Evolutionary conservation across 148 eudicot species (phyloP).

Genomic region (Simmondsia chinensis): DNA sequence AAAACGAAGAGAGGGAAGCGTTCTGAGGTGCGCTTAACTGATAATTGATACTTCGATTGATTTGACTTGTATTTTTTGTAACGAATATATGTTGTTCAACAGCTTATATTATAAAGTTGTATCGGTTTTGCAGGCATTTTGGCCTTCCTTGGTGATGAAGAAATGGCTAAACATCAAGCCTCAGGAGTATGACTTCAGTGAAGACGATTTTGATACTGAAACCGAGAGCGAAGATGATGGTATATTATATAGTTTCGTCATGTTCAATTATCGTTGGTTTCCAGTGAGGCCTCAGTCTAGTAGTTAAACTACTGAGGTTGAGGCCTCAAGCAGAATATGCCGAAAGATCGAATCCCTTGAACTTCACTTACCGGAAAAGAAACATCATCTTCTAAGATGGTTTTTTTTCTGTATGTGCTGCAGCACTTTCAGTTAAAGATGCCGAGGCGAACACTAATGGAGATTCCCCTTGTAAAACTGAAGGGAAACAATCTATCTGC

Average conservation of each 20-base stretch:
- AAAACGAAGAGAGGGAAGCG: slow-evolving; percentile 45
- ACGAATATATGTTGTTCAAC: too few relatives aligned
- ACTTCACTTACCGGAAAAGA: too few relatives aligned
- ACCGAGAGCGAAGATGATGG: slow-evolving; percentile 89
- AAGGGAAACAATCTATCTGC: slow-evolving; percentile 22
- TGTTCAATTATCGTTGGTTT: background rate
- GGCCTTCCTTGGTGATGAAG: slow-evolving; percentile 91
- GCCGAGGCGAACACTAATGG: slow-evolving; percentile 18
- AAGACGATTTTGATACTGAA: slow-evolving; percentile 85
- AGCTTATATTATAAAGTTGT: too few relatives aligned
- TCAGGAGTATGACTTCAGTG: slow-evolving; percentile 71
- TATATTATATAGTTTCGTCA: slow-evolving; percentile 9
- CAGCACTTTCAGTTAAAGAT: slow-evolving; percentile 42
- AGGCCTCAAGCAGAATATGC: too few relatives aligned
- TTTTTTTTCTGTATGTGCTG: background rate
- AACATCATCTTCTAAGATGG: slow-evolving; percentile 4
- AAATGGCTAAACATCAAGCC: slow-evolving; percentile 94
- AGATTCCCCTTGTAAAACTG: slow-evolving; percentile 18
- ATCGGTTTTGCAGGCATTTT: slow-evolving; percentile 63
- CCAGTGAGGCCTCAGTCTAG: too few relatives aligned
- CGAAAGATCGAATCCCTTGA: too few relatives aligned
- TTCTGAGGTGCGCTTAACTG: slow-evolving; percentile 46
- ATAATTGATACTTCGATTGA: background rate
- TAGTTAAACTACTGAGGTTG: too few relatives aligned
- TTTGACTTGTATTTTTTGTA: too few relatives aligned